A percentile compares a stretch with the other conserved stretches of the same genome.
Evolutionary conservation across 768 basidiomycete genomes (phyloP).

Genomic region (Fistulinella prunicolor): DNA sequence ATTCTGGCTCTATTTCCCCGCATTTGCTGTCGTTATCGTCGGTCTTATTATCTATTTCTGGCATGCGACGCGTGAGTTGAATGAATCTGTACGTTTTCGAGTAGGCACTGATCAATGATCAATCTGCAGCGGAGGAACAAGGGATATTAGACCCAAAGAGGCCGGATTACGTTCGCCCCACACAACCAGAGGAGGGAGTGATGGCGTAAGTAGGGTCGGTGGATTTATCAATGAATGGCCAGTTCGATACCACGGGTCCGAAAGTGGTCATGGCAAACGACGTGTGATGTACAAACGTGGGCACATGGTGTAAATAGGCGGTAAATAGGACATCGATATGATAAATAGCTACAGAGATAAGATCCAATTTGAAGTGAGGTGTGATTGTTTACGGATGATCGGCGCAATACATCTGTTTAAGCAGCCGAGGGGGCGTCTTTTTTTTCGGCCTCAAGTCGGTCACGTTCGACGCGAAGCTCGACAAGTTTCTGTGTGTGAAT

Average conservation of each 20-base stretch:
- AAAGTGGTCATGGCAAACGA: background rate
- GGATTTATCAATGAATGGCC: too few relatives aligned
- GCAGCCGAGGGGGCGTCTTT: conserved; percentile 24
- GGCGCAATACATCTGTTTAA: conserved; percentile 20
- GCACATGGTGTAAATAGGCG: background rate
- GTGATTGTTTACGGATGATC: conserved; percentile 21
- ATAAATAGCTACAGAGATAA: conserved; percentile 18
- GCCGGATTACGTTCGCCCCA: conserved; percentile 53
- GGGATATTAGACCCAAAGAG: conserved; percentile 57
- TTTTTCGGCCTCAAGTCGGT: conserved; percentile 49
- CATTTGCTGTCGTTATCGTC: conserved; percentile 65
- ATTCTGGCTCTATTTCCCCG: conserved; percentile 86
- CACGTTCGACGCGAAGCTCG: conserved; percentile 27
- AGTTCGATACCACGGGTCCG: background rate
- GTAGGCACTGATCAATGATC: conserved; percentile 6
- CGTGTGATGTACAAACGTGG: background rate
- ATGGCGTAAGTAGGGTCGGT: conserved; percentile 19
- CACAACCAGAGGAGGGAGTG: conserved; percentile 15
- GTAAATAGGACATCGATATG: too few relatives aligned
- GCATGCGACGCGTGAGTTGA: conserved; percentile 70
- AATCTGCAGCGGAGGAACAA: conserved; percentile 63
- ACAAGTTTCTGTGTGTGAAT: conserved; percentile 31
- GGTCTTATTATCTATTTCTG: conserved; percentile 87
- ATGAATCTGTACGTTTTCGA: background rate
- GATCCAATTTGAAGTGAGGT: conserved; percentile 29